Conservation (phyloP, 441 rosid species). For the Melastoma candidum region DNA sequence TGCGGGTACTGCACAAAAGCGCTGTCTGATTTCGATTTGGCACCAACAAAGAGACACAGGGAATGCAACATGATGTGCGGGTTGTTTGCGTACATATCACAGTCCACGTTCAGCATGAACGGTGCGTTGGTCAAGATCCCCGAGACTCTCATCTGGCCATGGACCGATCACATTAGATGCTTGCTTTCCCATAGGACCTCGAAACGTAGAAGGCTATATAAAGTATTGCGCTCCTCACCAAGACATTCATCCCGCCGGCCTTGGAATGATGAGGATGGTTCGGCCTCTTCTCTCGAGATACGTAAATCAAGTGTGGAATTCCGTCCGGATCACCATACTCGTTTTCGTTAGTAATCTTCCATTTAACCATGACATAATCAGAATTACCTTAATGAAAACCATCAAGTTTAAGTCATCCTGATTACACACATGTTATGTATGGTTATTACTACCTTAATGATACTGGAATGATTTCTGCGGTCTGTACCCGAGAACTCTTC, state of each 20-base stretch:
- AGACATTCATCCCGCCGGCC: too few species aligned
- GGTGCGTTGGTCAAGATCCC: constrained; percentile 61
- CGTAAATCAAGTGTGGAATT: background rate
- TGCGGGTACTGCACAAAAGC: constrained; percentile 40
- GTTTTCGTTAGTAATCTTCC: constrained; percentile 6
- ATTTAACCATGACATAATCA: background rate
- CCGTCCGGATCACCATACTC: background rate
- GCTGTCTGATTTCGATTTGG: constrained; percentile 11
- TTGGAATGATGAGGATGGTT: too few species aligned
- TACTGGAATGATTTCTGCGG: constrained; percentile 39
- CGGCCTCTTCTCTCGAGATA: too few species aligned
- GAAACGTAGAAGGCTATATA: too few species aligned
- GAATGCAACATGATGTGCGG: constrained; percentile 26
- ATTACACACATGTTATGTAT: background rate
- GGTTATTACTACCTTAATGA: constrained; percentile 38
- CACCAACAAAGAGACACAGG: constrained; percentile 30
- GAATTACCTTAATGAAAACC: background rate
- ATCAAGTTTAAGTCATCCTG: background rate
- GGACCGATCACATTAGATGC: too few species aligned
- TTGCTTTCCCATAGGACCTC: too few species aligned
- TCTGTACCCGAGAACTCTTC: constrained; percentile 33
- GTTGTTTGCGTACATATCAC: constrained; percentile 44
- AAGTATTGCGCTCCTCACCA: too few species aligned
- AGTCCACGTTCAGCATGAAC: constrained; percentile 43
- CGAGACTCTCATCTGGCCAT: constrained; percentile 43